Evolutionary conservation across 2,329 filamentous ascomycete species (phyloP).

Genomic region (Elsinoe necatrix): DNA sequence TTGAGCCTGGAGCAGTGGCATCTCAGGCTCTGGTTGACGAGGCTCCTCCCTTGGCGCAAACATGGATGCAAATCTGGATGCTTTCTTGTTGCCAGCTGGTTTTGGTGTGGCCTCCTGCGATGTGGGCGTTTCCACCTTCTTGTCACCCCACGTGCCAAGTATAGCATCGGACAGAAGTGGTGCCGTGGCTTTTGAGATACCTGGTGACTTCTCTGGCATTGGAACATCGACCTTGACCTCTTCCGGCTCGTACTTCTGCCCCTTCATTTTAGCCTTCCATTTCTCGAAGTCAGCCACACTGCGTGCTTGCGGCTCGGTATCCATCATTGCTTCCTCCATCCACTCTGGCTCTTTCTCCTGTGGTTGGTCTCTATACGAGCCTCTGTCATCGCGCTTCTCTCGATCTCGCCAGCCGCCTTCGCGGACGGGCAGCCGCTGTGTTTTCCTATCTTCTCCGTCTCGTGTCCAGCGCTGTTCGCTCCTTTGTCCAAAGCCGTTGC

Average conservation of each 20-base stretch:
- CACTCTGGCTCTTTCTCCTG: conserved; percentile 81
- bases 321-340: conserved; percentile 54
- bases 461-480: conserved; percentile 59
- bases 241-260: conserved; percentile 34
- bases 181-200: conserved; percentile 44
- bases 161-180: conserved; percentile 57
- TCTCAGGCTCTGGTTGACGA: conserved; percentile 19
- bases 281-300: conserved; percentile 89
- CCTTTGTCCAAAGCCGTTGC: conserved; percentile 58
- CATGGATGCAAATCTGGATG: conserved; percentile 80
- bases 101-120: conserved; percentile 33
- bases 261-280: conserved; percentile 89
- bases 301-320: conserved; percentile 64
- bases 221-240: conserved; percentile 27
- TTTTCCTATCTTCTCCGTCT: conserved; percentile 36
- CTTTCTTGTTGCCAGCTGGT: conserved; percentile 52
- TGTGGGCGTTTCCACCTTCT: conserved; percentile 34
- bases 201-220: conserved; percentile 18
- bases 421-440: conserved; percentile 31
- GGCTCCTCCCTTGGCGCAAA: conserved; percentile 36
- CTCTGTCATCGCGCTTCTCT: conserved; percentile 39
- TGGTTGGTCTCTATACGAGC: conserved; percentile 47
- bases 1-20: conserved; percentile 18
- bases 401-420: conserved; percentile 52
- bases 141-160: conserved; percentile 56